phyloP scores from a whole-genome alignment of 2,329 filamentous ascomycete species.

The Chalaropsis ovoidea region DNA sequence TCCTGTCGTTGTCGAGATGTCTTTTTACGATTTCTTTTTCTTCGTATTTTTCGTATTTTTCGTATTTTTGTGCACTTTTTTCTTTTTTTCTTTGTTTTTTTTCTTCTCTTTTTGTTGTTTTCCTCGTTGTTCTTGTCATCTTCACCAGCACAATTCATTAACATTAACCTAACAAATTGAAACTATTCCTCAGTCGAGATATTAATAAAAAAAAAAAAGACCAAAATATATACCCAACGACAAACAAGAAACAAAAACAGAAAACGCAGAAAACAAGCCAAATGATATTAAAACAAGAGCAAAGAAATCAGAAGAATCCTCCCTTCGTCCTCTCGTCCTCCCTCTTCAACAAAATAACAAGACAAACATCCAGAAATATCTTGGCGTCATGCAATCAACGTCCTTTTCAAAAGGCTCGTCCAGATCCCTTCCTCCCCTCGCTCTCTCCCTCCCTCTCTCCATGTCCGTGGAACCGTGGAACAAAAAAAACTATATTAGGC shows the following conservation, averaged over 20 bases:
- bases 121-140: not conserved
- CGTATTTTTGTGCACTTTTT: not conserved
- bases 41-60: not conserved
- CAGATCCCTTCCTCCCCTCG: not conserved
- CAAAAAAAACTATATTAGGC: not conserved
- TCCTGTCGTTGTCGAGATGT: slow-evolving; percentile 23
- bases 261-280: not conserved
- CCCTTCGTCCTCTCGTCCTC: not conserved
- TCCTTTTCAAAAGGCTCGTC: not conserved
- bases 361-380: not conserved
- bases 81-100: not conserved
- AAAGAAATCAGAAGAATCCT: not conserved
- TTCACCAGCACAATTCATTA: not conserved
- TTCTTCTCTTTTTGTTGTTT: not conserved
- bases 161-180: no score
- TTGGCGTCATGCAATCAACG: not conserved
- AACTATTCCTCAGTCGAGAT: no score
- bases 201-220: no score
- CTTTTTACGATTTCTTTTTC: not conserved
- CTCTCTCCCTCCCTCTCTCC: not conserved
- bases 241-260: no score
- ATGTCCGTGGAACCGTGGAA: not conserved
- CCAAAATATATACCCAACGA: not conserved
- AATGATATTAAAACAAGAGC: not conserved
- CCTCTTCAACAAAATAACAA: not conserved